Conservation (phyloP, 257 asterid genomes). For the Capsicum rhomboideum region DNA sequence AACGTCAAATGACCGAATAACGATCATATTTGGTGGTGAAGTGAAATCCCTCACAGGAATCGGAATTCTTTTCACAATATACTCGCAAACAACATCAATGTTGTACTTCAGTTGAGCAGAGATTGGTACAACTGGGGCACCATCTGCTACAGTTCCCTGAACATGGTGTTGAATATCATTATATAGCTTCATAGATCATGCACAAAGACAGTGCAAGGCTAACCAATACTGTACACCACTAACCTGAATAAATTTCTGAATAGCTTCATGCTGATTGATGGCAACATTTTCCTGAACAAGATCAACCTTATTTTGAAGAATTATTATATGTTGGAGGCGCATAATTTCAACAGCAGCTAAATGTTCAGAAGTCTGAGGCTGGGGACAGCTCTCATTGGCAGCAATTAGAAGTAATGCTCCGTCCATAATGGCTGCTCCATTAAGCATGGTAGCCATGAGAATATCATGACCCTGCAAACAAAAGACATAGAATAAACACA, state of each 20-base stretch:
- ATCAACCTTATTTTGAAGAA: slow-evolving; percentile 96
- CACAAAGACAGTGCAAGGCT: background rate
- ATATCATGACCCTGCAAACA: slow-evolving; percentile 76
- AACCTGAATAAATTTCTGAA: slow-evolving; percentile 88
- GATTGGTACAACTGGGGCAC: slow-evolving; percentile 91
- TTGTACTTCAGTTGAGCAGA: slow-evolving; percentile 96
- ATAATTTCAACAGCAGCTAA: slow-evolving; percentile 94
- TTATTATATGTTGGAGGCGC: slow-evolving; percentile 88
- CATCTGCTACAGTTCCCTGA: slow-evolving; percentile 95
- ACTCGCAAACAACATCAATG: slow-evolving; percentile 88
- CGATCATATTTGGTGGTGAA: slow-evolving; percentile 95
- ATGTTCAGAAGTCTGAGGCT: slow-evolving; percentile 98
- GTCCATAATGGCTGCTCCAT: slow-evolving; percentile 96
- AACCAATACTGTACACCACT: background rate
- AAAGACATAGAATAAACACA: background rate
- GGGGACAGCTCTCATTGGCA: slow-evolving; percentile 95
- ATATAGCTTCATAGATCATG: background rate
- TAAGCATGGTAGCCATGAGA: slow-evolving; percentile 99
- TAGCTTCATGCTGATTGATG: slow-evolving; percentile 95
- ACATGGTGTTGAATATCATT: background rate
- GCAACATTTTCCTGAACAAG: slow-evolving; percentile 98
- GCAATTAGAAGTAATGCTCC: slow-evolving; percentile 94
- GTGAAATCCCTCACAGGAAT: slow-evolving; percentile 82
- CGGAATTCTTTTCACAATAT: slow-evolving; percentile 77
- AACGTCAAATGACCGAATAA: slow-evolving; percentile 94